Evolutionary conservation across 1,284 basidiomycete genomes (phyloP).

Genomic region (Ustilago shanxiensis): DNA sequence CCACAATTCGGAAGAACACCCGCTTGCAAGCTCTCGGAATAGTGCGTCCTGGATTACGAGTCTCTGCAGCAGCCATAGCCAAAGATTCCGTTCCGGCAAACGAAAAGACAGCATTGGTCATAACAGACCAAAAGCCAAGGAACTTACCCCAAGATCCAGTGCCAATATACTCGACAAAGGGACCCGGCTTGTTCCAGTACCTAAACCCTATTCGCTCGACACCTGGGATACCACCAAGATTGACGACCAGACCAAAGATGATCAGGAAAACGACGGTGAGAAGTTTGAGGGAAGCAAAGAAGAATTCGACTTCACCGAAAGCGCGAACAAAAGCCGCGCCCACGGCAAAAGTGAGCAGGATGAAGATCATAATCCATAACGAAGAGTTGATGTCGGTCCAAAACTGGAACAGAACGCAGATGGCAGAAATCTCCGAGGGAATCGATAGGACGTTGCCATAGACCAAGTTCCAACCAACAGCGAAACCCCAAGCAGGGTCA

Average conservation of each 20-base stretch:
- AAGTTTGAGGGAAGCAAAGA: constrained; percentile 41
- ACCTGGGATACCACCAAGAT: constrained; percentile 53
- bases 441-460: constrained; percentile 73
- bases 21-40: constrained; percentile 71
- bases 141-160: constrained; percentile 76
- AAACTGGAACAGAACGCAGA: constrained; percentile 52
- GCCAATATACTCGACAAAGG: constrained; percentile 67
- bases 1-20: constrained; percentile 79
- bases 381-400: constrained; percentile 56
- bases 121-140: constrained; percentile 64
- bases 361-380: constrained; percentile 73
- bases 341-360: constrained; percentile 67
- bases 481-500: constrained; percentile 78
- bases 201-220: constrained; percentile 55
- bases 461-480: constrained; percentile 77
- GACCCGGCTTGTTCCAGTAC: constrained; percentile 71
- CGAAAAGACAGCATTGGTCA: constrained; percentile 79
- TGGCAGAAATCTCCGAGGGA: constrained; percentile 78
- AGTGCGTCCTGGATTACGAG: constrained; percentile 45
- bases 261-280: constrained; percentile 51
- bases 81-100: constrained; percentile 81
- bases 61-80: constrained; percentile 59
- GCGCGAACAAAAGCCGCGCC: constrained; percentile 74
- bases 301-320: constrained; percentile 76
- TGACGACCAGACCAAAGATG: constrained; percentile 54